Conservation (phyloP, 768 basidiomycete species). For the Collybia mongolica region DNA sequence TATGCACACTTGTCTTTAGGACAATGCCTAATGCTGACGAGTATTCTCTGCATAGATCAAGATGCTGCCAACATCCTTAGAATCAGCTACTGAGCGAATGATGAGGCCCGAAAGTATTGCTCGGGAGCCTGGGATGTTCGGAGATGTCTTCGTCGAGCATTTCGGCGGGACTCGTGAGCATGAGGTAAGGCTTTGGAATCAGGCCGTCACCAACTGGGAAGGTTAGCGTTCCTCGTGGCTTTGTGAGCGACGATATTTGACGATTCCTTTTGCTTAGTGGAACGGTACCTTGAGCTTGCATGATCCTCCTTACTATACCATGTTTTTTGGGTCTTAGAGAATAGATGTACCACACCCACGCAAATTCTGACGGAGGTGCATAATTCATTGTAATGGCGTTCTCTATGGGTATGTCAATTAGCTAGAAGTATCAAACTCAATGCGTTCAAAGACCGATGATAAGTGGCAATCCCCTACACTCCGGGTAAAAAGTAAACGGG, state of each 20-base stretch:
- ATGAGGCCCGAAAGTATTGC: conserved; percentile 77
- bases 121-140: conserved; percentile 70
- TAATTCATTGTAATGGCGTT: no score
- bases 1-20: conserved; percentile 15
- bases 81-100: conserved; percentile 80
- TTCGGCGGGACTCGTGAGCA: conserved; percentile 94
- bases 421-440: no score
- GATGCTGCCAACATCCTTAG: conserved; percentile 78
- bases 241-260: background rate
- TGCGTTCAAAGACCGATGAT: no score
- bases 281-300: conserved; percentile 83
- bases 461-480: no score
- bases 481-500: no score
- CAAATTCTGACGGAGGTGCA: no score
- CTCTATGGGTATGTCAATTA: no score
- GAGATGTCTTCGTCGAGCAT: conserved; percentile 91
- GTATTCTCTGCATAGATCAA: conserved; percentile 44
- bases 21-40: conserved; percentile 10
- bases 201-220: conserved; percentile 94
- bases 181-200: conserved; percentile 83
- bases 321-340: background rate
- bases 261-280: conserved; percentile 47
- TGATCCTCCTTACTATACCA: conserved; percentile 24
- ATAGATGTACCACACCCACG: background rate
- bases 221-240: conserved; percentile 42